These are phyloP conservation scores for Colletotrichum magnum DNA, from an alignment of 2,329 filamentous ascomycete species.

Conservation along the genomic window DNA sequence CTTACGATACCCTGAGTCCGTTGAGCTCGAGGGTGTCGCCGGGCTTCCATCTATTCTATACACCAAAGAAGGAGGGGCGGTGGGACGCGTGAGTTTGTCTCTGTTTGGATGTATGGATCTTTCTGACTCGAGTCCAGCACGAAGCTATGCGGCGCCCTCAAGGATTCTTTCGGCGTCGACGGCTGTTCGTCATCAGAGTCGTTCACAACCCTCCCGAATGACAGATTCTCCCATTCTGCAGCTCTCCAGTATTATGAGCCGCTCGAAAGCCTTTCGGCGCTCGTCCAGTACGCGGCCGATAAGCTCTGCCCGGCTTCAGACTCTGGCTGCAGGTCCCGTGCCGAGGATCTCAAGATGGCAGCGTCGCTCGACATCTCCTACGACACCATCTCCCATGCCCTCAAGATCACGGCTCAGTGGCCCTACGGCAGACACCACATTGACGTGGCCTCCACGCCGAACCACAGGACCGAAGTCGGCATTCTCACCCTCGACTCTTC, in stretches of 20 bases:
- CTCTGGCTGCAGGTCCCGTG: slow-evolving; percentile 63
- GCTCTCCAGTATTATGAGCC: slow-evolving; percentile 80
- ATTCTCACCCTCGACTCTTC: slow-evolving; percentile 78
- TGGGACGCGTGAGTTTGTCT: slow-evolving; percentile 45
- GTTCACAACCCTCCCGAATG: slow-evolving; percentile 70
- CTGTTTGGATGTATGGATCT: background rate
- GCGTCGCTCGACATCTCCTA: slow-evolving; percentile 83
- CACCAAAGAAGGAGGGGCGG: slow-evolving; percentile 62
- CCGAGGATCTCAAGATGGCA: slow-evolving; percentile 63
- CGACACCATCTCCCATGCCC: slow-evolving; percentile 74
- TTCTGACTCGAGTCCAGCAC: slow-evolving; percentile 50
- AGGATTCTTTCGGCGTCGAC: slow-evolving; percentile 68
- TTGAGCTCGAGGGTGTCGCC: slow-evolving; percentile 82
- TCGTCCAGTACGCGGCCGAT: slow-evolving; percentile 68
- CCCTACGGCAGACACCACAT: slow-evolving; percentile 59
- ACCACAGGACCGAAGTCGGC: slow-evolving; percentile 82
- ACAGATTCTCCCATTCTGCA: slow-evolving; percentile 55
- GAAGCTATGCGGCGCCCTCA: slow-evolving; percentile 71
- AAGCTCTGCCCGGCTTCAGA: slow-evolving; percentile 65
- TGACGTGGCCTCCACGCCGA: slow-evolving; percentile 54
- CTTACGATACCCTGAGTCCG: slow-evolving; percentile 75
- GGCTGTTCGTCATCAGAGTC: slow-evolving; percentile 66
- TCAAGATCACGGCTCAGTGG: slow-evolving; percentile 78
- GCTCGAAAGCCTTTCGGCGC: slow-evolving; percentile 68
- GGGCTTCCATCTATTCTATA: slow-evolving; percentile 86